A percentile compares a stretch with the other conserved stretches of the same genome.
phyloP scores from a whole-genome alignment of 1,139 yeast genomes.

The Kluyveromyces sp. region DNA sequence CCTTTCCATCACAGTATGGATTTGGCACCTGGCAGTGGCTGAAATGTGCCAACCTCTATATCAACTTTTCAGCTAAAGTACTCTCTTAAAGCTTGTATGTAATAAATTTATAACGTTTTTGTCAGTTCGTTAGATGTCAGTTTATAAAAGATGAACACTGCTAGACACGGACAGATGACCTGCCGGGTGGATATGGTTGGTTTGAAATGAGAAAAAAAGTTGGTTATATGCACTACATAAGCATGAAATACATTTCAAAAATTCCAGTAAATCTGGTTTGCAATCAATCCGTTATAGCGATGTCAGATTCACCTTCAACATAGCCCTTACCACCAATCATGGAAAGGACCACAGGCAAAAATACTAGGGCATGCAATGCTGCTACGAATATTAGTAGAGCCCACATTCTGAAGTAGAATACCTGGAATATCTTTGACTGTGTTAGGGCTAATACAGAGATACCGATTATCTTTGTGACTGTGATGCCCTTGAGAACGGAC shows the following conservation, averaged over 20 bases:
- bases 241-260: background rate
- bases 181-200: too few relatives aligned
- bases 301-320: slow-evolving; percentile 11
- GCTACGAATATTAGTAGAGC: slow-evolving; percentile 70
- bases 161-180: too few relatives aligned
- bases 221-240: too few relatives aligned
- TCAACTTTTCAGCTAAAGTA: too few relatives aligned
- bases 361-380: slow-evolving; percentile 66
- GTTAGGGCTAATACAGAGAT: slow-evolving; percentile 83
- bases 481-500: slow-evolving; percentile 83
- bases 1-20: background rate
- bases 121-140: too few relatives aligned
- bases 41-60: too few relatives aligned
- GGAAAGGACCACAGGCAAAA: slow-evolving; percentile 69
- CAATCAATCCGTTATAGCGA: too few relatives aligned
- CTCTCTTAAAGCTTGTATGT: too few relatives aligned
- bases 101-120: too few relatives aligned
- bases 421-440: slow-evolving; percentile 75
- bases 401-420: slow-evolving; percentile 96
- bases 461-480: slow-evolving; percentile 83
- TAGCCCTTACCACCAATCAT: slow-evolving; percentile 49
- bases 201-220: too few relatives aligned
- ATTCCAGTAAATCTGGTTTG: background rate
- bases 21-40: background rate
- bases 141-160: too few relatives aligned